A percentile compares a stretch with the other conserved stretches of the same genome.
Conservation (phyloP, 306 rosid genomes). For the Casuarina glauca region DNA sequence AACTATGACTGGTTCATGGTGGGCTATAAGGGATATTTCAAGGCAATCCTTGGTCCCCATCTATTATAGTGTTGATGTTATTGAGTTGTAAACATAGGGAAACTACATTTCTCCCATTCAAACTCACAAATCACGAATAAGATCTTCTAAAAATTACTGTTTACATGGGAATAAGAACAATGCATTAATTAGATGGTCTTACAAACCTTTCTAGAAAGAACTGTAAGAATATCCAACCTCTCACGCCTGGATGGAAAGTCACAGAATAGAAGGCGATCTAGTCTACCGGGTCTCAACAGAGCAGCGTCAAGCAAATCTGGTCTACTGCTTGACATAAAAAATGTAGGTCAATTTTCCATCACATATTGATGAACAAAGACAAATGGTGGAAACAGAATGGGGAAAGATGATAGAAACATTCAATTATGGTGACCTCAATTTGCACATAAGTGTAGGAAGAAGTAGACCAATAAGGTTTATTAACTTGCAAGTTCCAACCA, state of each 20-base stretch:
- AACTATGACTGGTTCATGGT: constrained; percentile 1
- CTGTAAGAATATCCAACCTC: constrained; percentile 82
- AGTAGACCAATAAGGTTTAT: no score
- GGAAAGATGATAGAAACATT: neutral
- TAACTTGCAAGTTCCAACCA: no score
- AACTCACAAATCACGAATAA: neutral
- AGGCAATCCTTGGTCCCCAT: neutral
- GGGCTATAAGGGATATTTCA: neutral
- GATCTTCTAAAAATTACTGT: neutral
- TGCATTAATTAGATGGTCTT: constrained; percentile 8
- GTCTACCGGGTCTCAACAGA: constrained; percentile 89
- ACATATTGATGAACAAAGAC: neutral
- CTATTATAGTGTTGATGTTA: neutral
- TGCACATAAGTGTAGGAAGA: no score
- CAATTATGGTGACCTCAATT: neutral
- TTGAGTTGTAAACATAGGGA: neutral
- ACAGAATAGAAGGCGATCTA: constrained; percentile 92
- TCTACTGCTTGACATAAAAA: constrained; percentile 75
- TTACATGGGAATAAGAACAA: constrained; percentile 6
- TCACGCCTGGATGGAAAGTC: constrained; percentile 80
- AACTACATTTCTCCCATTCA: neutral
- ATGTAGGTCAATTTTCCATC: neutral
- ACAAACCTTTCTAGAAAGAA: constrained; percentile 84
- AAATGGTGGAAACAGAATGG: neutral
- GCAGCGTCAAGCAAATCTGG: constrained; percentile 99